Evolutionary conservation across 2,329 filamentous ascomycete genomes (phyloP).

Genomic region (Colletotrichum sublineola): DNA sequence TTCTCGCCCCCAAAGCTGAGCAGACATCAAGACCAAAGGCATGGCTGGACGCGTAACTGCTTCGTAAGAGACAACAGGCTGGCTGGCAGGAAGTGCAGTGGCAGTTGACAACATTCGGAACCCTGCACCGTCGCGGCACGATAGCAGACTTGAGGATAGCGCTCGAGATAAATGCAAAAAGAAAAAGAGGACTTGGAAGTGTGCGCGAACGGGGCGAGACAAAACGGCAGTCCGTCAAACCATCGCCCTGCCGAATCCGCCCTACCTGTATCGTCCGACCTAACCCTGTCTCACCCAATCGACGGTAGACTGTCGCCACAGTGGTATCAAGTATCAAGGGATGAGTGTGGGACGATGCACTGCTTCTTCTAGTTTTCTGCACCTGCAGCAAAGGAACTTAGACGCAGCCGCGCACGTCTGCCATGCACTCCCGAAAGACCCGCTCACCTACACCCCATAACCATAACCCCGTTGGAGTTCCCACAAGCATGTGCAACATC

Average conservation of each 20-base stretch:
- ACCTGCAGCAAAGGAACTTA: conserved; percentile 8
- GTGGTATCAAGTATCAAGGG: conserved; percentile 8
- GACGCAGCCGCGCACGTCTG: neutral
- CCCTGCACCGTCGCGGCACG: neutral
- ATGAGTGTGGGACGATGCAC: neutral
- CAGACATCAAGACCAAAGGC: neutral
- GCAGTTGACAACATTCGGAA: neutral
- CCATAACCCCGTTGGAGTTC: neutral
- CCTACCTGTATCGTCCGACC: conserved; percentile 24
- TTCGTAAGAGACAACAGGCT: conserved; percentile 30
- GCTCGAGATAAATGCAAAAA: conserved; percentile 1
- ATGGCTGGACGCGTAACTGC: conserved; percentile 21
- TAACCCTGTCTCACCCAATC: conserved; percentile 22
- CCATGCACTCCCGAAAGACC: neutral
- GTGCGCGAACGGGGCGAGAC: conserved; percentile 1
- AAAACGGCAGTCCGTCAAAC: conserved; percentile 35
- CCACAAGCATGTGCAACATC: conserved; percentile 32
- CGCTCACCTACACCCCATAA: conserved; percentile 3
- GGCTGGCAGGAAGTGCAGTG: conserved; percentile 9
- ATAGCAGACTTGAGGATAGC: neutral
- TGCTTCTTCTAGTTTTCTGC: conserved; percentile 1
- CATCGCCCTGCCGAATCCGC: conserved; percentile 33
- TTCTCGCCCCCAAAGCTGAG: conserved; percentile 31
- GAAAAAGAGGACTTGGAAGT: neutral
- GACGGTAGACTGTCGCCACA: conserved; percentile 25